These are phyloP conservation scores for Oidium heveae DNA, from an alignment of 2,329 filamentous ascomycete species.

Conservation along the genomic window DNA sequence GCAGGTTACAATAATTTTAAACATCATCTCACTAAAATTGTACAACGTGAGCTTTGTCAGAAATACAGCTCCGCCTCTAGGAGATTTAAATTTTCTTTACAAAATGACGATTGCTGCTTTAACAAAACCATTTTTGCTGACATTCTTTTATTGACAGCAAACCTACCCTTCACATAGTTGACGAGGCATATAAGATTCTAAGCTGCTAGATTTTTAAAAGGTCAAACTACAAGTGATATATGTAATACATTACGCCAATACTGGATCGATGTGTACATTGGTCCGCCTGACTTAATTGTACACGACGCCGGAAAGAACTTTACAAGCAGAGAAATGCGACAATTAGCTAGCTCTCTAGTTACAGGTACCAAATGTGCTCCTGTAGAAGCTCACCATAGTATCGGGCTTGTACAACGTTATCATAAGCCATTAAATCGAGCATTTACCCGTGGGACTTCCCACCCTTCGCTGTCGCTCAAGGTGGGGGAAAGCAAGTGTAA, in stretches of 20 bases:
- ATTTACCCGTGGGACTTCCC: no score
- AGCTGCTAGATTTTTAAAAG: conserved; percentile 1
- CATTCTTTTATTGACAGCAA: background rate
- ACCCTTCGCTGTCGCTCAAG: no score
- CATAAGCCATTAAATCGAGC: no score
- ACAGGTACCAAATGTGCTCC: background rate
- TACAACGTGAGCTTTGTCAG: background rate
- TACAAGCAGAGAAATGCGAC: conserved; percentile 2
- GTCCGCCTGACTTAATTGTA: conserved; percentile 1
- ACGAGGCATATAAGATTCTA: conserved; percentile 1
- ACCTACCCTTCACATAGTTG: conserved; percentile 1
- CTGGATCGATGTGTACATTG: conserved; percentile 3
- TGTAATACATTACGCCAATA: conserved; percentile 1
- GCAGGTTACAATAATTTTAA: background rate
- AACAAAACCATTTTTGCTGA: conserved; percentile 1
- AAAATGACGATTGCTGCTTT: background rate
- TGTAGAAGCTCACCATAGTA: no score
- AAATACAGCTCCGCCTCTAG: background rate
- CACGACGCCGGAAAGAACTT: conserved; percentile 2
- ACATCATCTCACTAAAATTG: background rate
- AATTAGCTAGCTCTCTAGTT: background rate
- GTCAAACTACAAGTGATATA: background rate
- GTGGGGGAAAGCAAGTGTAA: no score
- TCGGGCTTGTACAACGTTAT: no score
- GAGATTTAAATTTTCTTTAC: background rate